A percentile compares a stretch with the other conserved stretches of the same genome.
These are phyloP conservation scores for Bretziella fagacearum DNA, from an alignment of 2,329 filamentous ascomycete species.

Conservation along the genomic window DNA sequence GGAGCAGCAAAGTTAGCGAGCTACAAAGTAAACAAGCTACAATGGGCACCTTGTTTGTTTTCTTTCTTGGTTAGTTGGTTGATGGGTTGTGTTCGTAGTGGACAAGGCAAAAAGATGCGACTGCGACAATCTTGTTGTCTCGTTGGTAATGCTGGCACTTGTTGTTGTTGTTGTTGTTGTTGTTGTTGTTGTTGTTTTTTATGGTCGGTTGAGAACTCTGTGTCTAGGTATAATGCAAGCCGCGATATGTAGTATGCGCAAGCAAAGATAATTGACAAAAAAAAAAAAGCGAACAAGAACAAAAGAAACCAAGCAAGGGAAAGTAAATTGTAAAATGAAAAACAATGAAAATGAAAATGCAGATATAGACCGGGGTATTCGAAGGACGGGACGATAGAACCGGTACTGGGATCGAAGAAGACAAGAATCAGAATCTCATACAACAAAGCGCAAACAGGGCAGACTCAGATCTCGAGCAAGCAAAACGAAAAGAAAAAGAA, in stretches of 20 bases:
- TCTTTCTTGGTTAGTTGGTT: neutral
- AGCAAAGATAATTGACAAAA: neutral
- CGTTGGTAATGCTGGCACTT: neutral
- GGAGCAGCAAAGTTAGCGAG: neutral
- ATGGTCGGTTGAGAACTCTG: too few species aligned
- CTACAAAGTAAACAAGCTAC: neutral
- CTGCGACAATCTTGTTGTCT: neutral
- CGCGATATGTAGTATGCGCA: too few species aligned
- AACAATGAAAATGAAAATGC: constrained; percentile 2
- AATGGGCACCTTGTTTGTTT: neutral
- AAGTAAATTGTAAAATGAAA: neutral
- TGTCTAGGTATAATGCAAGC: too few species aligned
- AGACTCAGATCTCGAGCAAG: constrained; percentile 1
- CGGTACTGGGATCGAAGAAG: neutral
- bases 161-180: neutral
- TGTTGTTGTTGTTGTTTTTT: too few species aligned
- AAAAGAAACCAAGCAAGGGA: neutral
- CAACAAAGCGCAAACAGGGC: neutral
- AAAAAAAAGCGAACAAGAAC: neutral
- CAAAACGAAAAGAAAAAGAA: constrained; percentile 1
- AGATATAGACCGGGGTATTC: neutral
- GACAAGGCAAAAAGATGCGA: neutral
- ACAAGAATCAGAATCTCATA: neutral
- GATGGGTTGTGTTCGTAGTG: neutral
- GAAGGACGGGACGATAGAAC: constrained; percentile 7